Evolutionary conservation across 257 asterid species (phyloP), one percentile per base, ranked within the genome.

Genomic region (Solanum raphanifolium): DNA sequence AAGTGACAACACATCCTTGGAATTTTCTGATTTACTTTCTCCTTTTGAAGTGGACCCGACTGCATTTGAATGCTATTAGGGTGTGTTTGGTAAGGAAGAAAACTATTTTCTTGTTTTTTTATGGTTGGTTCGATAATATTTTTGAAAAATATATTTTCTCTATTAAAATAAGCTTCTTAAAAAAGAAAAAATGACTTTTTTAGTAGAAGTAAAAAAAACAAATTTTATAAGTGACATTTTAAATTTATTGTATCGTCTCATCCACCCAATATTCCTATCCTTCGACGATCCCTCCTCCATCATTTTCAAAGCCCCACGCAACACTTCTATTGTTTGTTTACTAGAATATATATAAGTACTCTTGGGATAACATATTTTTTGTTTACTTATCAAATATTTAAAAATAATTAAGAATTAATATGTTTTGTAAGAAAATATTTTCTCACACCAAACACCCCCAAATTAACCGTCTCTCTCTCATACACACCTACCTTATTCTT

Each of bases 1-100:
- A 74, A 74, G 83, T 74, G 83, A 75, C 83, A 75, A 75, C 21
- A 75, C 83, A 36, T 11, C 31, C 83, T 75, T 36, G 83, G 55
- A 75, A 36, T 36, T 75, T 75, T 36, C 55, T 31, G 31, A 75
- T 75, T 36, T 36, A 23, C 83, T 21, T 75, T 75, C 32, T 38
- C 32, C 31, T 11, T 75, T 75, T 36, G 3, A 75, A 75, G 55
- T 75, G 83, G 55, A 75, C 32, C 52, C 16, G 7, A 21, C n/a
- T 35, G 10, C 82, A 74, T 35, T 74, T 21, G 52, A 48, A 15
- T 48, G 60, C 65, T 6, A 6, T 55, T 55, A 55, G n/a, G 65
- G 65, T 18, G 65, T 55, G 65, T 55, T 55, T 55, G n/a, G 9
- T 55, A 55, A 7, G 1, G 10, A 18, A 6, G 11, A 55, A 18